These are phyloP conservation scores for Notholithocarpus densiflorus DNA, from an alignment of 306 rosid species.

Conservation along the genomic window DNA sequence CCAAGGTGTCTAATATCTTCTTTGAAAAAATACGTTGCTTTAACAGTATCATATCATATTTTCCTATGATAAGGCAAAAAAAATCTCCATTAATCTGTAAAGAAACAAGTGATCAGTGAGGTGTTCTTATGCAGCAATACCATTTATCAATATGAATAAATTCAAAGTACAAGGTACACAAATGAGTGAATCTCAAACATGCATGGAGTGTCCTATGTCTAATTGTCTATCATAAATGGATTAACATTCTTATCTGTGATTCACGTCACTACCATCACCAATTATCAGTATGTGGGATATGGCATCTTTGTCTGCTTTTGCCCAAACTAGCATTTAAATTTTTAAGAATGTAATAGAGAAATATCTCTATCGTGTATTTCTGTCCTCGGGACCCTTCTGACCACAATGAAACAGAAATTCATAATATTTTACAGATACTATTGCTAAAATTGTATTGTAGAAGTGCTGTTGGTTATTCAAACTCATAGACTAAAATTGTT, in stretches of 20 bases:
- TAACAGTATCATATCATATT: not conserved
- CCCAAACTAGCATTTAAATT: not conserved
- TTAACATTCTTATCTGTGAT: not conserved
- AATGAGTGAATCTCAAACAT: not conserved
- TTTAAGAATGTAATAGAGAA: not conserved
- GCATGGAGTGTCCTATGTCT: not conserved
- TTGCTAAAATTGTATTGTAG: too few species aligned
- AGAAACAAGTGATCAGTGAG: too few species aligned
- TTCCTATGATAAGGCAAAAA: not conserved
- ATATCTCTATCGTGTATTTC: not conserved
- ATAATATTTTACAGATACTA: not conserved
- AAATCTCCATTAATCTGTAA: not conserved
- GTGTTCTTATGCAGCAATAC: too few species aligned
- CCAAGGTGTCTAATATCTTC: not conserved
- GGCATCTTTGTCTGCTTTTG: not conserved
- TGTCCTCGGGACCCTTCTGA: not conserved
- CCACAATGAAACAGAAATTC: not conserved
- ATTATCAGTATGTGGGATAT: not conserved
- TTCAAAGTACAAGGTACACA: too few species aligned
- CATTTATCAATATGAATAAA: too few species aligned
- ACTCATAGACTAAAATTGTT: too few species aligned
- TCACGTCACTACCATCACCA: not conserved
- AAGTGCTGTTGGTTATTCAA: too few species aligned
- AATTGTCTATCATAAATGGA: too few species aligned
- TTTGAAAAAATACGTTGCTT: not conserved